Conservation (phyloP, 768 basidiomycete genomes). For the Bullera alba region DNA sequence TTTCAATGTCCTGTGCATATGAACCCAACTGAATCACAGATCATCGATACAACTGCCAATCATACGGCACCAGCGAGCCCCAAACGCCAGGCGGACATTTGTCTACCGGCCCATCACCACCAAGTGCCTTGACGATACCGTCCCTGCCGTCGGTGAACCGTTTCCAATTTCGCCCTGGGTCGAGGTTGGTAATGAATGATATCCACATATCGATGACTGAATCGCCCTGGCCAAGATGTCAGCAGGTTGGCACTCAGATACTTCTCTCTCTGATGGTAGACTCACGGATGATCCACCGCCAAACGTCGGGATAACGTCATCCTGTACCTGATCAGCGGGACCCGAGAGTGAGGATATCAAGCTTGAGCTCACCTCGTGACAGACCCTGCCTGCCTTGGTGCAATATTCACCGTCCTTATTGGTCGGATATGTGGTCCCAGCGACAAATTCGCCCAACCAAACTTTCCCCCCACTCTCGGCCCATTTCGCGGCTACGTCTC, state of each 20-base stretch:
- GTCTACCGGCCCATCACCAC: neutral
- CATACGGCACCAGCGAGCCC: neutral
- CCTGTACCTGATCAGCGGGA: conserved; percentile 6
- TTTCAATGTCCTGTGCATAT: too few relatives aligned
- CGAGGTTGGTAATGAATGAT: conserved; percentile 25
- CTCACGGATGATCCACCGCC: too few relatives aligned
- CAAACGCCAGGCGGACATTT: neutral
- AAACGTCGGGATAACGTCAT: conserved; percentile 35
- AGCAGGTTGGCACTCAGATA: too few relatives aligned
- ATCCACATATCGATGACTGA: too few relatives aligned
- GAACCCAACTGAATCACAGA: too few relatives aligned
- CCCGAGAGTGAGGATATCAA: neutral
- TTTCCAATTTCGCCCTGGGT: conserved; percentile 15
- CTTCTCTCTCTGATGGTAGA: too few relatives aligned
- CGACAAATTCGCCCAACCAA: conserved; percentile 38
- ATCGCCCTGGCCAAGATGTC: too few relatives aligned
- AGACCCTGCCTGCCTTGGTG: conserved; percentile 20
- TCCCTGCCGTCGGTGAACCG: too few relatives aligned
- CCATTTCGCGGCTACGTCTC: conserved; percentile 27
- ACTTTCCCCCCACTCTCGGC: conserved; percentile 26
- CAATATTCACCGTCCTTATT: conserved; percentile 26
- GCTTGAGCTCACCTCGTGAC: conserved; percentile 35
- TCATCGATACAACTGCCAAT: neutral
- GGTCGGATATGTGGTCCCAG: conserved; percentile 25
- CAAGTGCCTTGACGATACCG: too few relatives aligned